phyloP scores from a whole-genome alignment of 1,139 yeast genomes.

The Pichia sp. region DNA sequence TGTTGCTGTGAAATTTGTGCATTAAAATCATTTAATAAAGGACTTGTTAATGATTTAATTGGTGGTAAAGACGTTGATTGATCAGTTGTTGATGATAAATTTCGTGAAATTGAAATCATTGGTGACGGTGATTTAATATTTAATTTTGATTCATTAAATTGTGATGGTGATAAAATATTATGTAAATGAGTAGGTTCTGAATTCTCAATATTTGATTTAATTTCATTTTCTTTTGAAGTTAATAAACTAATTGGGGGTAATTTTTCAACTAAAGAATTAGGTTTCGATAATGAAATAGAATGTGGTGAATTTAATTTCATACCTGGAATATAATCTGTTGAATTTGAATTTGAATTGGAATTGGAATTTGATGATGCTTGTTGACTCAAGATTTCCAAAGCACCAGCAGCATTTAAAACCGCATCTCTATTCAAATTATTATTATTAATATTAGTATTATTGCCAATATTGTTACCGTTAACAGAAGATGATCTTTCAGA shows the following conservation, averaged over 20 bases:
- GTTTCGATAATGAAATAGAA: conserved; percentile 9
- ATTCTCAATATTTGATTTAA: not conserved
- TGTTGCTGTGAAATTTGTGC: not conserved
- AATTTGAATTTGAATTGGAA: not conserved
- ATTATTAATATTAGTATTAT: conserved; percentile 14
- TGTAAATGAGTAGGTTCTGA: conserved; percentile 17
- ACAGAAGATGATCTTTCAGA: conserved; percentile 28
- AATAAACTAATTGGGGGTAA: conserved; percentile 25
- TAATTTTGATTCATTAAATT: conserved; percentile 2
- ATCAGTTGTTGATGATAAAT: not conserved
- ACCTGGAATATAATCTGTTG: conserved; percentile 27
- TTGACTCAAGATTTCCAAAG: conserved; percentile 45
- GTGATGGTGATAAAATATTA: conserved; percentile 16
- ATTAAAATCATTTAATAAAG: not conserved
- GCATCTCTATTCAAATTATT: conserved; percentile 25
- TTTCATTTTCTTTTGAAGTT: conserved; percentile 17
- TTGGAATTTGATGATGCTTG: conserved; percentile 15
- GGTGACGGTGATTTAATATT: not conserved
- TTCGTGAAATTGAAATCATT: not conserved
- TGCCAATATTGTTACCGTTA: conserved; percentile 4
- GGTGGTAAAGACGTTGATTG: conserved; percentile 11
- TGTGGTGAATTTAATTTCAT: conserved; percentile 25
- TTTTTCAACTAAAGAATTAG: conserved; percentile 10
- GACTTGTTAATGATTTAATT: conserved; percentile 5
- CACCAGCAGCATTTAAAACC: conserved; percentile 45